Evolutionary conservation across 1,284 basidiomycete species (phyloP), one percentile per base, ranked within the genome.

Genomic region (Pholiota adiposa): DNA sequence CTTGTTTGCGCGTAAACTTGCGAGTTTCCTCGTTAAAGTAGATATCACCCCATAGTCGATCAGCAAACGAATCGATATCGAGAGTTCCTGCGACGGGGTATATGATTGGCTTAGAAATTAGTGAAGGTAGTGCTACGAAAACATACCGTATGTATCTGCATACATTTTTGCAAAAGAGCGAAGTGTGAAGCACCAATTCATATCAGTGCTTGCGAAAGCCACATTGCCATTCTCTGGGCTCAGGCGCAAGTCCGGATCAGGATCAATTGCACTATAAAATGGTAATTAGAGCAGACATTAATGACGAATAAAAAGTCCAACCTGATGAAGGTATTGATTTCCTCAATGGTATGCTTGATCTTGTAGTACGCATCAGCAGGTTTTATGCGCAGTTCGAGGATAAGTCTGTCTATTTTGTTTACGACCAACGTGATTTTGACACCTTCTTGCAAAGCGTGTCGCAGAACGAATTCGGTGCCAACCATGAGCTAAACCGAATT

Each of bases 351-450:
- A 72, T 98, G 97, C 74, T 95, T 97, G 67, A 99, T 93, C 82
- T 99, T 99, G 81, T 97, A 98, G 81, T 94, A 99, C 1, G 97
- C 97, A 70, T 99, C 97, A 48, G 89, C 80, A 51, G 97, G 97
- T 67, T 97, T 97, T 67, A 99, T 89, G 34, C 97, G 90, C 56
- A 99, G 83, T 76, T 99, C 97, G 51, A 99, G 86, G 65, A 99
- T 97, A 50, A 99, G 85, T 58, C 97, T 87, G 77, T 99, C 97
- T 69, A 99, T 89, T 83, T 99, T 99, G 84, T 99, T 99, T 66
- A 99, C 85, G 18, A 99, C 90, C 31, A 99, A 84, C 4, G 94
- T 94, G 63, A 98, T 93, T 79, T 94, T 93, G 68, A 98, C 81
- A 56, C 87, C 84, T 77, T 97, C 93, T 79, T 93, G 90, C 23